phyloP scores from a whole-genome alignment of 2,329 filamentous ascomycete genomes.

The Coniosporium tulheliwenetii region DNA sequence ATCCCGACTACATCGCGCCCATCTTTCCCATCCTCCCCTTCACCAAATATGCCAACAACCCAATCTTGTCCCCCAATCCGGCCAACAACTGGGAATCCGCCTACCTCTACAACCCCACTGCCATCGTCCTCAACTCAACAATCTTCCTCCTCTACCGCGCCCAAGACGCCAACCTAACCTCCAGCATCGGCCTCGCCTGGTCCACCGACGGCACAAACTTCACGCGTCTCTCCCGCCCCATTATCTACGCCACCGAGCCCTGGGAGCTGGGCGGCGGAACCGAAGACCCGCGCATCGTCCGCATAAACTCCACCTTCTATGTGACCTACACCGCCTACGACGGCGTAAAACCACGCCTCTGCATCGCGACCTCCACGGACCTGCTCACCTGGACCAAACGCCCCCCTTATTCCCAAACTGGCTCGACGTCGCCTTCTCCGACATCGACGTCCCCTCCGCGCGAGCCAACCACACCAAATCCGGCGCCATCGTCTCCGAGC shows the following conservation, averaged over 20 bases:
- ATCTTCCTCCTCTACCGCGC: conserved; percentile 21
- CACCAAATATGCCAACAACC: conserved; percentile 11
- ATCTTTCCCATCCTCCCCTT: conserved; percentile 13
- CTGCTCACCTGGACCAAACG: conserved; percentile 19
- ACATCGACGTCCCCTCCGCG: conserved; percentile 7
- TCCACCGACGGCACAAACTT: conserved; percentile 19
- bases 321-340: conserved; percentile 22
- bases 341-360: conserved; percentile 14
- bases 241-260: conserved; percentile 16
- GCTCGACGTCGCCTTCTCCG: conserved; percentile 8
- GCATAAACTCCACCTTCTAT: conserved; percentile 21
- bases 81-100: conserved; percentile 13
- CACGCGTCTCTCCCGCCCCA: conserved; percentile 16
- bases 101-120: conserved; percentile 14
- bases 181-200: conserved; percentile 20
- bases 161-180: conserved; percentile 16
- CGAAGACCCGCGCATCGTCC: conserved; percentile 20
- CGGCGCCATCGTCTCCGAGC: conserved; percentile 14
- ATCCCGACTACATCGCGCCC: conserved; percentile 11
- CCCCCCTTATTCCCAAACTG: conserved; percentile 13
- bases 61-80: conserved; percentile 8
- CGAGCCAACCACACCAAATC: conserved; percentile 7
- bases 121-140: conserved; percentile 13
- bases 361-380: conserved; percentile 20
- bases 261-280: conserved; percentile 17